phyloP scores from a whole-genome alignment of 345 rosid species.

The Brassica nigra region DNA sequence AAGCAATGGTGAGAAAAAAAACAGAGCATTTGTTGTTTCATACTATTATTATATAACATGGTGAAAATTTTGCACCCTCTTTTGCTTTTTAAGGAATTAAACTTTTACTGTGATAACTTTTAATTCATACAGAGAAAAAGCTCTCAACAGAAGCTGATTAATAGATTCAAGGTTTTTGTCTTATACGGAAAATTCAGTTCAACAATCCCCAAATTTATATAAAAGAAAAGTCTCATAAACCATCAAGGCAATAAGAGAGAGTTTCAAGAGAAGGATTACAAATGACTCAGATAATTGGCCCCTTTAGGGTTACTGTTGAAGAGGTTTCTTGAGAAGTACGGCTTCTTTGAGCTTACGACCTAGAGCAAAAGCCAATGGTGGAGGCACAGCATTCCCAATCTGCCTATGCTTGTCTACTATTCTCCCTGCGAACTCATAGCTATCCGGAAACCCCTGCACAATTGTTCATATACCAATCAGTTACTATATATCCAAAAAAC shows the following conservation, averaged over 20 bases:
- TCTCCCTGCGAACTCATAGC: conserved; percentile 62
- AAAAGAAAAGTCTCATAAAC: background rate
- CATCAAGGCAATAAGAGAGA: background rate
- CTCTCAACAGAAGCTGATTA: conserved; percentile 3
- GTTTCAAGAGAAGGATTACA: background rate
- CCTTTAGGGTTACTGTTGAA: background rate
- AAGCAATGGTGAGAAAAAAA: conserved; percentile 59
- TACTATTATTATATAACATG: conserved; percentile 10
- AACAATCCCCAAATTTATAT: background rate
- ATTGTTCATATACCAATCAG: background rate
- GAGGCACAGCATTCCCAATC: conserved; percentile 95
- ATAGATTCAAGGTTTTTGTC: conserved; percentile 1
- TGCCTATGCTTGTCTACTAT: conserved; percentile 72
- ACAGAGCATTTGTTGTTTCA: background rate
- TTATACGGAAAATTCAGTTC: background rate
- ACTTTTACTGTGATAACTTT: conserved; percentile 10
- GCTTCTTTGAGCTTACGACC: conserved; percentile 90
- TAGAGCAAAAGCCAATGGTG: conserved; percentile 77
- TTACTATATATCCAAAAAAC: background rate
- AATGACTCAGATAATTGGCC: background rate
- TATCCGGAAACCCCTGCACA: conserved; percentile 84
- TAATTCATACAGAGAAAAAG: conserved; percentile 13
- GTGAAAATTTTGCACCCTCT: conserved; percentile 34
- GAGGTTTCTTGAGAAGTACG: conserved; percentile 37
- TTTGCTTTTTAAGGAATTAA: background rate